Evolutionary conservation across 805 yeast species (phyloP), one percentile per base, ranked within the genome.

Genomic region (Starmera amethionina): DNA sequence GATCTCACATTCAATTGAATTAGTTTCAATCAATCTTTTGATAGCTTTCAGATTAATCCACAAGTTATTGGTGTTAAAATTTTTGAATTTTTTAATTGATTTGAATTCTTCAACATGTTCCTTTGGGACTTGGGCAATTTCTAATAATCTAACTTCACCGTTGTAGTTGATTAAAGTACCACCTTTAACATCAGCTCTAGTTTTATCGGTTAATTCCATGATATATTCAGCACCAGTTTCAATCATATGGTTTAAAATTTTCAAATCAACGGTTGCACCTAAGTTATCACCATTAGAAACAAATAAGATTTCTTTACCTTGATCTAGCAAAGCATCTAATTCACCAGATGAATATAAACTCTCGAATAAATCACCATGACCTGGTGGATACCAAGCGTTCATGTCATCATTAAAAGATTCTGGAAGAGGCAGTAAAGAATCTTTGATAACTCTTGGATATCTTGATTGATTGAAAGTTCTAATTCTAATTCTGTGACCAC

Each of bases 161-260:
- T 87, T 90, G 65, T 93, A 93, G 66, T 87, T 87, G 63, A 93
- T 89, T 64, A 93, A 77, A 50, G 97, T 93, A 72, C 97, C 98
- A 72, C 98, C 98, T 69, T 93, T 93, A 58, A 93, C 98, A 64
- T 93, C 98, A 30, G 98, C 98, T 65, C 97, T 82, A 39, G 98
- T 93, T 72, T 93, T 93, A 68, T 90, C 96, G 40, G 98, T 93
- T 63, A 93, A 78, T 69, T 93, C 98, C 98, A 93, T 93, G 52
- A 93, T 79, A 65, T 90, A 93, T 69, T 93, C 97, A 41, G 96
- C 79, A 42, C 81, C 81, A 30, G 95, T 75, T 58, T 85, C 93
- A 48, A 87, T 65, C 95, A 93, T 89, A 70, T 93, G 96, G 64
- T 82, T 77, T 58, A 93, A 73, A 50, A 93, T 87, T 62, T 81